Evolutionary conservation across 1,284 basidiomycete species (phyloP).

Genomic region (Trametes pubescens): DNA sequence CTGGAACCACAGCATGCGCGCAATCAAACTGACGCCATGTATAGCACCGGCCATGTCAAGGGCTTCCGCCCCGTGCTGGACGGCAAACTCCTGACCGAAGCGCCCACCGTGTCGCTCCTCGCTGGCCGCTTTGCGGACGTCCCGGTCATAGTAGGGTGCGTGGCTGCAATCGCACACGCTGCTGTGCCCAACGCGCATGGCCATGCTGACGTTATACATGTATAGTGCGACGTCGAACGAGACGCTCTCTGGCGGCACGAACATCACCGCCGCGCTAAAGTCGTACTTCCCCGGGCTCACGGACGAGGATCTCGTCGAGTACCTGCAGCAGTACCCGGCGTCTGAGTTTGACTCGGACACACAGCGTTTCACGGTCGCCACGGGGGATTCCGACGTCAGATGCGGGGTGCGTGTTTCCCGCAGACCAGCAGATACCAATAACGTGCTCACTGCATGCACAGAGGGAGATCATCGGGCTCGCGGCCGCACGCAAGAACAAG

Average conservation of each 20-base stretch:
- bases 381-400: slow-evolving; percentile 57
- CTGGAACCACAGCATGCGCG: background rate
- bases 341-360: slow-evolving; percentile 49
- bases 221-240: slow-evolving; percentile 63
- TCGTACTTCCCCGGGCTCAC: slow-evolving; percentile 55
- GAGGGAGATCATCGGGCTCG: slow-evolving; percentile 56
- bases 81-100: slow-evolving; percentile 54
- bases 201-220: background rate
- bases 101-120: slow-evolving; percentile 55
- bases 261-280: slow-evolving; percentile 48
- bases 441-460: slow-evolving; percentile 29
- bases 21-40: background rate
- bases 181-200: background rate
- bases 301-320: slow-evolving; percentile 46
- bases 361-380: slow-evolving; percentile 52
- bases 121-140: slow-evolving; percentile 55
- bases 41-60: slow-evolving; percentile 50
- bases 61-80: slow-evolving; percentile 55
- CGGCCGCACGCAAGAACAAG: slow-evolving; percentile 42
- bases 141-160: slow-evolving; percentile 66
- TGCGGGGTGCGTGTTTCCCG: slow-evolving; percentile 53
- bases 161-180: background rate
- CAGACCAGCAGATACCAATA: background rate
- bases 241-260: slow-evolving; percentile 51
- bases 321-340: slow-evolving; percentile 50